Evolutionary conservation across 2,329 filamentous ascomycete genomes (phyloP), one percentile per base, ranked within the genome.

Genomic region (Didymosphaeria variabile): DNA sequence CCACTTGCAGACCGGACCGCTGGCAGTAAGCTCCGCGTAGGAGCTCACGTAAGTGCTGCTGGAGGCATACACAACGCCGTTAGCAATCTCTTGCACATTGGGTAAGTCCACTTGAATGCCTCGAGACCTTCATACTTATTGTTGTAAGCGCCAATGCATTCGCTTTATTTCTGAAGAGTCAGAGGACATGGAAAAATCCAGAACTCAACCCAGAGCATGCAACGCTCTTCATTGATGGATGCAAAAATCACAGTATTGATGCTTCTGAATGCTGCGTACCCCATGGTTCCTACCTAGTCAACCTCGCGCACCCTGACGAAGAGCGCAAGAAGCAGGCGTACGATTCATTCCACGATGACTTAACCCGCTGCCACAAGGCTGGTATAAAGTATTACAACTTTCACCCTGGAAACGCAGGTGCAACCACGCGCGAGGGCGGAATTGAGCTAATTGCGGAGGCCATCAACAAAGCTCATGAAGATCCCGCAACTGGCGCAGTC

Each of bases 311-410:
- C 73, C 85, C 88, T 5, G 94, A 98, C 72, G 77, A 86, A 29
- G 85, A 85, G 42, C 96, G 97, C 77, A 92, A 93, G 1, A 85
- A 88, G 55, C 93, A 98, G 81, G 94, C 94, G 1, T 97, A 97
- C 75, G 85, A 83, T 42, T 87, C 88, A 59, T 99, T 99, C 77
- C 74, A 97, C 17, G 94, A 99, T 70, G 95, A 99, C 76, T 84
- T 99, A 1, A 82, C 87, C 54, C 88, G 95, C 10, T 98, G 95
- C 77, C 91, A 97, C 73, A 84, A 86, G 49, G 87, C 99, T 0
- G 93, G 93, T 1, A 97, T 99, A 72, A 85, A 82, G 63, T 85
- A 97, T n/a, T 99, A 98, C 83, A 99, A 99, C 79, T 98, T 99
- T 81, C 95, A 99, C 75, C 95, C 95, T 0, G 95, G 95, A 21